Conservation (phyloP, 1,284 basidiomycete genomes). For the Lentinula novae-zelandiae region DNA sequence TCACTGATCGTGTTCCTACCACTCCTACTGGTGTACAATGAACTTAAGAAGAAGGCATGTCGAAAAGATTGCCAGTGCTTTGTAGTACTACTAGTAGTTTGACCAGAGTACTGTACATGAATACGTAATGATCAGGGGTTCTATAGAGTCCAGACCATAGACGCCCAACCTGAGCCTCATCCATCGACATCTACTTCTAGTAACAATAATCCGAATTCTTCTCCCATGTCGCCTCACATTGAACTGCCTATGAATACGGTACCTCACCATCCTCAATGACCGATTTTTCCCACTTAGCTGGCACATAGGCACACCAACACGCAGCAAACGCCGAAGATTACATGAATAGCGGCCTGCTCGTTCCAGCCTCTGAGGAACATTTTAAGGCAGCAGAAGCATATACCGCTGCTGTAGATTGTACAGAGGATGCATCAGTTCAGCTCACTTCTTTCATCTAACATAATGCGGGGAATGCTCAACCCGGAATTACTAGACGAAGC, state of each 20-base stretch:
- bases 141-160: too few relatives aligned
- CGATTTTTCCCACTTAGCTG: not conserved
- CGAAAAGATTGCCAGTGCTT: too few relatives aligned
- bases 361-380: slow-evolving; percentile 62
- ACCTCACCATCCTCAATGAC: slow-evolving; percentile 14
- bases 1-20: too few relatives aligned
- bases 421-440: slow-evolving; percentile 66
- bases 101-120: too few relatives aligned
- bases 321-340: slow-evolving; percentile 75
- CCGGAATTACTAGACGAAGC: slow-evolving; percentile 54
- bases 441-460: slow-evolving; percentile 15
- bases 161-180: too few relatives aligned
- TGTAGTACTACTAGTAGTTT: too few relatives aligned
- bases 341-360: slow-evolving; percentile 55
- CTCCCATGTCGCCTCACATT: slow-evolving; percentile 17
- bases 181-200: too few relatives aligned
- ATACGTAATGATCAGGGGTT: too few relatives aligned
- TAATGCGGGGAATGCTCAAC: slow-evolving; percentile 12
- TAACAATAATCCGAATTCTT: not conserved
- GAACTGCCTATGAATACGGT: slow-evolving; percentile 39
- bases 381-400: slow-evolving; percentile 72
- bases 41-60: too few relatives aligned
- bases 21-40: too few relatives aligned
- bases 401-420: slow-evolving; percentile 62
- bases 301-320: slow-evolving; percentile 70